Conservation (phyloP, 805 yeast genomes). For the Teunomyces tritomae region DNA sequence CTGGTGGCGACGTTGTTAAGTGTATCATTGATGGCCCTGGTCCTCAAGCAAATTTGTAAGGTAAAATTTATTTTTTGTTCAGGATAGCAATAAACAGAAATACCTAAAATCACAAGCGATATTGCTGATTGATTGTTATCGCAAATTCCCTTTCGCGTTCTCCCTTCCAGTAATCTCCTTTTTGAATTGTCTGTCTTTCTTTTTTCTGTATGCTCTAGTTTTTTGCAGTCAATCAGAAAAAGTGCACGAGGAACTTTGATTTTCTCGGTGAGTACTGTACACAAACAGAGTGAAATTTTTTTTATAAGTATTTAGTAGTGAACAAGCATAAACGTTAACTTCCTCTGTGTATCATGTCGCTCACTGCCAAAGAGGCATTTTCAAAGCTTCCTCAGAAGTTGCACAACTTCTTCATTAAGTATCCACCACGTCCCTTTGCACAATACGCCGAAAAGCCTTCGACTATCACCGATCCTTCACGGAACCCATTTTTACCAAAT, state of each 20-base stretch:
- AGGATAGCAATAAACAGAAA: no score
- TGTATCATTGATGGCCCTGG: constrained; percentile 79
- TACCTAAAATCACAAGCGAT: no score
- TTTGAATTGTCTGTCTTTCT: no score
- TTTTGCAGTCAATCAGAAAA: no score
- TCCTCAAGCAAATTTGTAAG: background rate
- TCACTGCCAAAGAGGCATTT: constrained; percentile 46
- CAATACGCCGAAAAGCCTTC: constrained; percentile 65
- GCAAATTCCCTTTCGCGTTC: no score
- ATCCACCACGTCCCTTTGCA: constrained; percentile 81
- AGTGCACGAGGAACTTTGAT: no score
- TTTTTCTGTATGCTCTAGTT: no score
- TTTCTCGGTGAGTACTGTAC: background rate
- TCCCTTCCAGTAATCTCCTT: no score
- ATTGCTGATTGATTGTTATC: no score
- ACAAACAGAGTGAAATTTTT: background rate
- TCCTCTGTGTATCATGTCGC: constrained; percentile 15
- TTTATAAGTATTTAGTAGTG: background rate
- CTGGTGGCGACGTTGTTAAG: constrained; percentile 70
- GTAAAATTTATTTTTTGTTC: background rate
- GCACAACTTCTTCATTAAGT: constrained; percentile 71
- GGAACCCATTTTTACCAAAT: constrained; percentile 87
- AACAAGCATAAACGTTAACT: background rate
- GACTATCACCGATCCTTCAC: constrained; percentile 60
- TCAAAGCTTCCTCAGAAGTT: constrained; percentile 65